Evolutionary conservation across 139 green algal genomes (phyloP).

Genomic region (Raphidocelis subcapitata): DNA sequence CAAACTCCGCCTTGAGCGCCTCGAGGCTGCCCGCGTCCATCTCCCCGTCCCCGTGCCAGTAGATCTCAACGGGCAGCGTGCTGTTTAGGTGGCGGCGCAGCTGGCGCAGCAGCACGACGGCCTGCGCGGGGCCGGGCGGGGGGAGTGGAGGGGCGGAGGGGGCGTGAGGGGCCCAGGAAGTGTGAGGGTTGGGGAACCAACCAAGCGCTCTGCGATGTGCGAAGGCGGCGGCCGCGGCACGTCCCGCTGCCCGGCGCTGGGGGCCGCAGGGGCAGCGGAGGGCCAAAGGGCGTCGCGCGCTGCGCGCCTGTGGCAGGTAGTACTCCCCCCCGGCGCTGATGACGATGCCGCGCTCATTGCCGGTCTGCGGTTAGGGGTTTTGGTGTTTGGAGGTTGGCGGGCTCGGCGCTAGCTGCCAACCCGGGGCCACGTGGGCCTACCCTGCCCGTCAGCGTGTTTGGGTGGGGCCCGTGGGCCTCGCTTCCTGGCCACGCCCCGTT

Average conservation of each 20-base stretch:
- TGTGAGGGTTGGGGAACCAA: too few relatives aligned
- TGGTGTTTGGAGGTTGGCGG: background rate
- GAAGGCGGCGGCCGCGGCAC: too few relatives aligned
- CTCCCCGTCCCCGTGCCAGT: slow-evolving; percentile 17
- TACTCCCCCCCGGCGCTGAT: slow-evolving; percentile 22
- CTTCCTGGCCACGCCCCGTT: background rate
- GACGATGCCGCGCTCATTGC: slow-evolving; percentile 24
- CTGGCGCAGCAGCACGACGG: slow-evolving; percentile 12
- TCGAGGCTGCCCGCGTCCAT: slow-evolving; percentile 12
- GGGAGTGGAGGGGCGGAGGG: too few relatives aligned
- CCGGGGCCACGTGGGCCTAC: background rate
- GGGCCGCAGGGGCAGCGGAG: too few relatives aligned
- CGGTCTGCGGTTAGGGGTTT: background rate
- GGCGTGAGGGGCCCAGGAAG: too few relatives aligned
- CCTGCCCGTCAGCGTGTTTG: background rate
- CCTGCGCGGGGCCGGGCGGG: too few relatives aligned
- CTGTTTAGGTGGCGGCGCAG: slow-evolving; percentile 4
- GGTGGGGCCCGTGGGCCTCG: background rate
- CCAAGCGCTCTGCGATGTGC: too few relatives aligned
- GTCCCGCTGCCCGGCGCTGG: too few relatives aligned
- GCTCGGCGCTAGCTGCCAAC: background rate
- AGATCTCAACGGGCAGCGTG: slow-evolving; percentile 24
- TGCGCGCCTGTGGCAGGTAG: slow-evolving; percentile 23
- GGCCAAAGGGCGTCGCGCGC: too few relatives aligned
- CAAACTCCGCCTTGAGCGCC: slow-evolving; percentile 18